phyloP scores from a whole-genome alignment of 108 stramenopile species.

The Nitzschia sp. region DNA sequence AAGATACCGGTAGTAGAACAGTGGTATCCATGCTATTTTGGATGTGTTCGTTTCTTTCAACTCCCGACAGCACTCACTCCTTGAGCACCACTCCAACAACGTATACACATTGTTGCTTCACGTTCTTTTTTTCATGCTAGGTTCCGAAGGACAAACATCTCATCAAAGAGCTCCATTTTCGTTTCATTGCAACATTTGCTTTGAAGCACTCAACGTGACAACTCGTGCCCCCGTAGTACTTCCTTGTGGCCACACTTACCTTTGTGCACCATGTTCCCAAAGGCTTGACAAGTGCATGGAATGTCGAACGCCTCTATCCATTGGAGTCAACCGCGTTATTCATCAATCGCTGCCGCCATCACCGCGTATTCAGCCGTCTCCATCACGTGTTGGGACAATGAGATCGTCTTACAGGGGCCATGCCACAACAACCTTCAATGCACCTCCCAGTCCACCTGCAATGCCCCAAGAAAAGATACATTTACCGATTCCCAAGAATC shows the following conservation, averaged over 20 bases:
- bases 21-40: too few species aligned
- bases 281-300: constrained; percentile 71
- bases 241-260: constrained; percentile 78
- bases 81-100: too few species aligned
- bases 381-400: constrained; percentile 2
- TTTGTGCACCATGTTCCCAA: constrained; percentile 57
- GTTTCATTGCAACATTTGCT: constrained; percentile 75
- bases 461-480: constrained; percentile 18
- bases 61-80: too few species aligned
- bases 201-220: constrained; percentile 52
- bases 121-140: too few species aligned
- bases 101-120: too few species aligned
- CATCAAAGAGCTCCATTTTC: constrained; percentile 38
- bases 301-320: constrained; percentile 50
- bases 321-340: not conserved
- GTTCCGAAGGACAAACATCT: too few species aligned
- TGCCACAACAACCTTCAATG: not conserved
- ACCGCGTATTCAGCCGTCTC: not conserved
- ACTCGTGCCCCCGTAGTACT: constrained; percentile 62
- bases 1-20: too few species aligned
- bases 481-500: constrained; percentile 63
- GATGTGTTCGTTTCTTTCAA: too few species aligned
- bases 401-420: not conserved
- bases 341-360: constrained; percentile 6
- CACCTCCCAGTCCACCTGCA: not conserved